Conservation (phyloP, 352 stramenopile species). For the Globisporangium middletonii region DNA sequence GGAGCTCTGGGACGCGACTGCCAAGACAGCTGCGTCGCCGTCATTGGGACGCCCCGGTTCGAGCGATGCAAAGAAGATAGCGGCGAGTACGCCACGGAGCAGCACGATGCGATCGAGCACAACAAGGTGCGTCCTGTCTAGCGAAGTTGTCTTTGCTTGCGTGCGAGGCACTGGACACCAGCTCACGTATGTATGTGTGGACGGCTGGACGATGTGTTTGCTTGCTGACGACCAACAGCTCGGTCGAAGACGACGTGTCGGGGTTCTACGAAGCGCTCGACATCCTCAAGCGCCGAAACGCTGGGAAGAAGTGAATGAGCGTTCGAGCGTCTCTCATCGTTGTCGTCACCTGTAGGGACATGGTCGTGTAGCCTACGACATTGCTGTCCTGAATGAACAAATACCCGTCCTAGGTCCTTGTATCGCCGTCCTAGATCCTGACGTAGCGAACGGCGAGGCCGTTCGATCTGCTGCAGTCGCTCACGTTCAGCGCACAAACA, state of each 20-base stretch:
- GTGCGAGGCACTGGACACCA: too few relatives aligned
- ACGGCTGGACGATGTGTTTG: background rate
- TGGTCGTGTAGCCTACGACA: too few relatives aligned
- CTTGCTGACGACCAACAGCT: constrained; percentile 17
- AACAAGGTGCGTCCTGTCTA: constrained; percentile 18
- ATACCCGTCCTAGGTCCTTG: too few relatives aligned
- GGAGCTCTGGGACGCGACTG: background rate
- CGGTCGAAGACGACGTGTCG: constrained; percentile 68
- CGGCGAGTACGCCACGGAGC: background rate
- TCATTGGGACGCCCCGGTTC: background rate
- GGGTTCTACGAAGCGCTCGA: constrained; percentile 75
- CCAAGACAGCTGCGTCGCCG: too few relatives aligned
- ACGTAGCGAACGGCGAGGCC: too few relatives aligned
- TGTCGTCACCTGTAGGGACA: background rate
- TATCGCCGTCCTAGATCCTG: too few relatives aligned
- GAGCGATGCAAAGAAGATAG: constrained; percentile 10
- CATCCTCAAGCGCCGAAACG: constrained; percentile 62
- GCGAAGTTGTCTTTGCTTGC: too few relatives aligned
- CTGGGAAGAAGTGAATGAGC: constrained; percentile 20
- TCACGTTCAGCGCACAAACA: too few relatives aligned
- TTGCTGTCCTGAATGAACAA: too few relatives aligned
- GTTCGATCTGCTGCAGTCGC: too few relatives aligned
- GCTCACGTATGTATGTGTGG: background rate
- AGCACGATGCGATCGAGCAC: constrained; percentile 20
- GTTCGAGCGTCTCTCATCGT: too few relatives aligned